phyloP scores from a whole-genome alignment of 805 yeast genomes.

The Candida orba region DNA sequence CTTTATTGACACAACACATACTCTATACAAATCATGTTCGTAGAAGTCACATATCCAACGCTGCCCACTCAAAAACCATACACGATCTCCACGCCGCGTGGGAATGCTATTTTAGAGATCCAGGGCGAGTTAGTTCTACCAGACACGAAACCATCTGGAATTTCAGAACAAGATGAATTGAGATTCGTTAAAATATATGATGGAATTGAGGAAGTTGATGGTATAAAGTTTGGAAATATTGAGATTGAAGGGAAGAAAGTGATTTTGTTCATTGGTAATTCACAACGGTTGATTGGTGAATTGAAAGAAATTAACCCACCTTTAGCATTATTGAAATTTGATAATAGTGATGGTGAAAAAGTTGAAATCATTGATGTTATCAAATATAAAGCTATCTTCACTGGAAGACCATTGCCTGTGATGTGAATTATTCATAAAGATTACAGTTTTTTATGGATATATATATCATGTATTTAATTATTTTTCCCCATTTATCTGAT shows the following conservation, averaged over 20 bases:
- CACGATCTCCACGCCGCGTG: conserved; percentile 43
- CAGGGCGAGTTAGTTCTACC: conserved; percentile 66
- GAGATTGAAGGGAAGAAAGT: conserved; percentile 42
- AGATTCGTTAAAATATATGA: conserved; percentile 26
- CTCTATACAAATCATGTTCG: neutral
- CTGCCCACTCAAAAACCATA: neutral
- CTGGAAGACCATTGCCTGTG: conserved; percentile 67
- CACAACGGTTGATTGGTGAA: conserved; percentile 62
- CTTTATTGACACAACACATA: neutral
- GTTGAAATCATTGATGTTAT: conserved; percentile 56
- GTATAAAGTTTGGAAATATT: conserved; percentile 44
- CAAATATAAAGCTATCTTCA: conserved; percentile 51
- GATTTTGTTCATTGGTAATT: conserved; percentile 55
- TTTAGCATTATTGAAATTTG: conserved; percentile 50
- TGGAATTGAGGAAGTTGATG: conserved; percentile 14
- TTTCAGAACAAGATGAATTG: conserved; percentile 28
- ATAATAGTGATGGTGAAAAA: conserved; percentile 18
- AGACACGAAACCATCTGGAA: conserved; percentile 23
- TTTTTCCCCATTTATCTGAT: neutral
- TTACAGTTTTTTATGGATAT: too few relatives aligned
- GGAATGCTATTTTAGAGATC: conserved; percentile 57
- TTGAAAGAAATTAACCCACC: conserved; percentile 57
- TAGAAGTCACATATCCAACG: neutral
- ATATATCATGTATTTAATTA: neutral
- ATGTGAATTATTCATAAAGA: conserved; percentile 40